phyloP scores from a whole-genome alignment of 805 yeast species.

The Sugiyamaella lignohabitans region DNA sequence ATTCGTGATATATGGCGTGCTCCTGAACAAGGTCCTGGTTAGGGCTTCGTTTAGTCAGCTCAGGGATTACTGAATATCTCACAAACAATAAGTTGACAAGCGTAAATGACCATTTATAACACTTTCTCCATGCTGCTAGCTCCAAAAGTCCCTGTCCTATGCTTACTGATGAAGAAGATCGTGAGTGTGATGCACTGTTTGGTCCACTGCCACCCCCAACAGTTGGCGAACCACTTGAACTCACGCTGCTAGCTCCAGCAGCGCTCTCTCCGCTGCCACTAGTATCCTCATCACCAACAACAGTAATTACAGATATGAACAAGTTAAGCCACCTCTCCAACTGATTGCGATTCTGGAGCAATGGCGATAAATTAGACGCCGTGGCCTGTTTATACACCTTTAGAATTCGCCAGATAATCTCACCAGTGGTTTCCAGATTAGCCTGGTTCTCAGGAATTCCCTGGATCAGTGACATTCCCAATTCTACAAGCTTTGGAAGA shows the following conservation, averaged over 20 bases:
- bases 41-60: background rate
- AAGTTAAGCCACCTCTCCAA: conserved; percentile 66
- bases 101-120: conserved; percentile 83
- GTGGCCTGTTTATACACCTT: conserved; percentile 74
- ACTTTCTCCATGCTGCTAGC: conserved; percentile 59
- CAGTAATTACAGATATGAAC: conserved; percentile 64
- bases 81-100: conserved; percentile 25
- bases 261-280: too few relatives aligned
- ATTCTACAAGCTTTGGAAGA: conserved; percentile 56
- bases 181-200: background rate
- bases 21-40: background rate
- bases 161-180: too few relatives aligned
- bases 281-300: background rate
- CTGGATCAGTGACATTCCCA: conserved; percentile 41
- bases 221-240: too few relatives aligned
- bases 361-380: conserved; percentile 53
- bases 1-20: conserved; percentile 5
- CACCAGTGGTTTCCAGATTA: conserved; percentile 37
- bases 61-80: conserved; percentile 7
- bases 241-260: too few relatives aligned
- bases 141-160: too few relatives aligned
- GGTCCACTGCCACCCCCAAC: background rate
- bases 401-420: conserved; percentile 64
- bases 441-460: background rate
- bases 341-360: conserved; percentile 47